These are phyloP conservation scores for Cynara cardunculus DNA, from an alignment of 129 eudicot species.

Conservation along the genomic window DNA sequence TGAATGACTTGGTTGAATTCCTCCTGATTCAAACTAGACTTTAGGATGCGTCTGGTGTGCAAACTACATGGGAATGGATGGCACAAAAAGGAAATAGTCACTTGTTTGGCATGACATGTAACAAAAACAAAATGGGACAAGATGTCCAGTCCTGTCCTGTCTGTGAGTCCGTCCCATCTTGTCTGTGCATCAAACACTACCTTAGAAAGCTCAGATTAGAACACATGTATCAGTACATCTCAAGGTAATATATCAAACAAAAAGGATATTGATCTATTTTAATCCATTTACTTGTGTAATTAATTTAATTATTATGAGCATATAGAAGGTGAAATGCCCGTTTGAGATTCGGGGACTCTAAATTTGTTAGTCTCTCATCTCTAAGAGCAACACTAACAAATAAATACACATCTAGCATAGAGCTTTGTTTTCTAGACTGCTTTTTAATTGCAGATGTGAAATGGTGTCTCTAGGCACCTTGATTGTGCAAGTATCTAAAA, in stretches of 20 bases:
- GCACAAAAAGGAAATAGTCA: too few species aligned
- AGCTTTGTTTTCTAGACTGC: neutral
- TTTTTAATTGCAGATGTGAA: neutral
- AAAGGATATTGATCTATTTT: neutral
- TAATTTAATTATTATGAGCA: neutral
- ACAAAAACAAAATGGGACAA: neutral
- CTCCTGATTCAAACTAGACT: neutral
- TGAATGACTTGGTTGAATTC: constrained; percentile 28
- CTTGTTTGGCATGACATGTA: neutral
- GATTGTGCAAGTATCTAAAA: constrained; percentile 10
- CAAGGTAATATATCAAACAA: neutral
- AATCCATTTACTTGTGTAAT: neutral
- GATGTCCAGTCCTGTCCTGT: neutral
- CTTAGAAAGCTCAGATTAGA: neutral
- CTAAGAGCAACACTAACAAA: neutral
- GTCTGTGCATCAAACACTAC: neutral
- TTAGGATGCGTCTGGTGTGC: neutral
- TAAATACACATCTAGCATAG: neutral
- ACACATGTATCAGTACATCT: neutral
- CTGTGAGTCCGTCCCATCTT: too few species aligned
- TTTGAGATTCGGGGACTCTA: neutral
- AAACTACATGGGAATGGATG: too few species aligned
- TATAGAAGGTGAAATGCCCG: neutral
- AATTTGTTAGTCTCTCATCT: neutral
- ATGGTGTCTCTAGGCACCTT: constrained; percentile 15